Conservation (phyloP, 257 asterid genomes). For the Echites panduratus region DNA sequence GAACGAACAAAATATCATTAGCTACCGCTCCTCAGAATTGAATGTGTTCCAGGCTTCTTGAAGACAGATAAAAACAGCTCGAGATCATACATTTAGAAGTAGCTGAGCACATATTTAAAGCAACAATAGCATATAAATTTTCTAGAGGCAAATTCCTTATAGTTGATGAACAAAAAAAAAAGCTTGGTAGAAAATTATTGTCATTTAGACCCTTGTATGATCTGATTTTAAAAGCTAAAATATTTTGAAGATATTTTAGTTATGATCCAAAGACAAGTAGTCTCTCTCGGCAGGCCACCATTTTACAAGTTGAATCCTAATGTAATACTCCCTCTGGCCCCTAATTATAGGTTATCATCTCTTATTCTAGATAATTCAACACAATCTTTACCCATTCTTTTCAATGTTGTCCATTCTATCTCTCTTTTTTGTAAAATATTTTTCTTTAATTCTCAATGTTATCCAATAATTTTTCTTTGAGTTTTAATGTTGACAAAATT, state of each 20-base stretch:
- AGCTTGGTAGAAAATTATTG: too few species aligned
- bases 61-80: slow-evolving; percentile 16
- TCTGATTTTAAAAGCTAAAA: neutral
- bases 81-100: neutral
- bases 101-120: neutral
- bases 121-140: neutral
- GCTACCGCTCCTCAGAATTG: slow-evolving; percentile 82
- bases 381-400: too few species aligned
- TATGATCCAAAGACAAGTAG: neutral
- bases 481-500: too few species aligned
- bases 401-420: too few species aligned
- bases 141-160: neutral
- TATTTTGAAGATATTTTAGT: neutral
- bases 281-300: neutral
- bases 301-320: too few species aligned
- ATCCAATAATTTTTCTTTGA: too few species aligned
- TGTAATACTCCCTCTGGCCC: too few species aligned
- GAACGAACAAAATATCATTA: slow-evolving; percentile 1
- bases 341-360: too few species aligned
- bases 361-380: too few species aligned
- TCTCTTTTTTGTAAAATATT: too few species aligned
- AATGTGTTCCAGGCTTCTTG: slow-evolving; percentile 96
- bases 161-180: too few species aligned
- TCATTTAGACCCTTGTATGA: neutral
- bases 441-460: too few species aligned